Base-by-base conservation (phyloP, 2,329 filamentous ascomycete genomes). In the Ambrosiella xylebori region DNA sequence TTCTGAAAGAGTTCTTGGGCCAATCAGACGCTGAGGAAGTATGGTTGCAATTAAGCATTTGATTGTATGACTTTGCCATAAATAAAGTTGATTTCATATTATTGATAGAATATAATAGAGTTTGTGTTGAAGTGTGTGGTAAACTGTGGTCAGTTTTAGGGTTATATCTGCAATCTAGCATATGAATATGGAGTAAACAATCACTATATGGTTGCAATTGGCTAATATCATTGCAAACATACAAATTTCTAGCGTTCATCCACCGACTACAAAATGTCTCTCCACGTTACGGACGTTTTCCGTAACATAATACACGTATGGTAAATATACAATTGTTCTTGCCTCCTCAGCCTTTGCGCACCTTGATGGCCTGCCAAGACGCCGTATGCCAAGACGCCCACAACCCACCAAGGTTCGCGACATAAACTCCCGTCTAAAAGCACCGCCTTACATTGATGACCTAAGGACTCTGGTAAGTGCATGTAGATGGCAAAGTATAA, bases 311-410 rank as follows among this genome's bases (percentile, higher is more conserved):
- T 27, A 27, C 27, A 27, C 27, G 4, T 5, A 27, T 27, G 27
- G 4, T 27, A 27, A 27, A 27, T 27, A 27, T 27, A 27, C 2
- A 3, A 27, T 27, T 27, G 3, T 3, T 27, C 27, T 19, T 19
- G 5, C 27, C 27, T 27, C 27, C 27, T 3, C 27, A 27, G 27
- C 27, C 27, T 27, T 3, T 9, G 39, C 39, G 5, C n/a, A 51
- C 47, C 47, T n/a, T 15, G 47, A 51, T 51, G 47, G 47, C 15
- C 19, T 51, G 47, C 47, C 47, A 51, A 51, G 47, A 51, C 47
- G 47, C 47, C 47, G 47, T 51, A 51, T 51, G 47, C 47, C 47
- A 51, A 51, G 47, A 51, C 27, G 19, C 17, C 44, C n/a, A 8
- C 44, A 27, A 41, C 8, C 49, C 27, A 55, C 19, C 38, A 55